phyloP scores from a whole-genome alignment of 768 basidiomycete species.

The Holtermanniella nyarrowii region DNA sequence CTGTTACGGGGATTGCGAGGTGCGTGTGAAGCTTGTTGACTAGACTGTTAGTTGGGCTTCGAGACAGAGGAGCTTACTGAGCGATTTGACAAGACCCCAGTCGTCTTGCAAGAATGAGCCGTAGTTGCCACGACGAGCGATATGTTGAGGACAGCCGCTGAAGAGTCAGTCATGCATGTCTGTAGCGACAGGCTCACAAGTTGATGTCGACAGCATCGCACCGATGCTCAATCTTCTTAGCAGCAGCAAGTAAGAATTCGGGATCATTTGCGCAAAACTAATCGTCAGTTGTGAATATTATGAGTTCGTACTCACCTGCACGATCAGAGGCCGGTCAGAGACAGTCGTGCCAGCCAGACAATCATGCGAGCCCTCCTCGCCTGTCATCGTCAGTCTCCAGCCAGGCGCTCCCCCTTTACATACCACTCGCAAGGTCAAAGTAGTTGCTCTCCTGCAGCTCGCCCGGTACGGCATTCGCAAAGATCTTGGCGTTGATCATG shows the following conservation, averaged over 20 bases:
- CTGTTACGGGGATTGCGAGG: slow-evolving; percentile 83
- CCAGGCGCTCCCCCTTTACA: neutral
- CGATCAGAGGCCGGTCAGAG: slow-evolving; percentile 70
- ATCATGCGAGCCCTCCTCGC: slow-evolving; percentile 67
- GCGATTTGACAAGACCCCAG: slow-evolving; percentile 72
- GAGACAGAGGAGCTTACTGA: slow-evolving; percentile 49
- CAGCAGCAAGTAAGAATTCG: slow-evolving; percentile 63
- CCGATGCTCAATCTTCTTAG: slow-evolving; percentile 60
- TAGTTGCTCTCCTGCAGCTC: slow-evolving; percentile 46
- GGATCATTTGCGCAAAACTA: slow-evolving; percentile 88
- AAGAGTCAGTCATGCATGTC: neutral
- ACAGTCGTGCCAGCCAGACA: slow-evolving; percentile 31
- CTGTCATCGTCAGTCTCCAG: slow-evolving; percentile 37
- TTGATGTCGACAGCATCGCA: slow-evolving; percentile 96
- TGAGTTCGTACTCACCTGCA: slow-evolving; percentile 48
- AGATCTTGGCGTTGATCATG: slow-evolving; percentile 85
- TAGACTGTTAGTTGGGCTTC: slow-evolving; percentile 33
- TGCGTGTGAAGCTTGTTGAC: slow-evolving; percentile 78
- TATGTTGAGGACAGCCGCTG: slow-evolving; percentile 72
- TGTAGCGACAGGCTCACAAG: slow-evolving; percentile 45
- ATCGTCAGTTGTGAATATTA: neutral
- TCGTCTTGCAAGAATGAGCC: slow-evolving; percentile 90
- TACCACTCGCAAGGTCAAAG: neutral
- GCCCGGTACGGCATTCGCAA: slow-evolving; percentile 10
- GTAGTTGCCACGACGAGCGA: slow-evolving; percentile 75